A percentile compares a stretch with the other conserved stretches of the same genome.
Conservation (phyloP, 805 yeast species). For the Pichia pseudocactophila region DNA sequence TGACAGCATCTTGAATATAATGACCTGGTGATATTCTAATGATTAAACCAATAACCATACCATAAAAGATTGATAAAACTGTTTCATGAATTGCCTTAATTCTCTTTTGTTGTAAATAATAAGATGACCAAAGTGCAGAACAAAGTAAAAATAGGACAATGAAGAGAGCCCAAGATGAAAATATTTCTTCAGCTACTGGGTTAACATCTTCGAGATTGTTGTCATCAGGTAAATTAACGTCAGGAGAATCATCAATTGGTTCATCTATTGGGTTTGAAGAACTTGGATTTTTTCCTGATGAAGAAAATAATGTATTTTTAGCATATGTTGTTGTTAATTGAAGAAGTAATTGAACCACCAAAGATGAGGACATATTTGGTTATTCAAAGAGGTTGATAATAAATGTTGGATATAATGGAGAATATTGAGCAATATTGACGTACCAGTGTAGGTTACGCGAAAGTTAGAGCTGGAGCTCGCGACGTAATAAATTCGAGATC, state of each 20-base stretch:
- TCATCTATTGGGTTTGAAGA: conserved; percentile 27
- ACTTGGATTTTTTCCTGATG: background rate
- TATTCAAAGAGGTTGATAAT: no score
- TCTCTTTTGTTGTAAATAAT: conserved; percentile 81
- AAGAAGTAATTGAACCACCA: background rate
- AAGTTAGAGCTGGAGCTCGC: no score
- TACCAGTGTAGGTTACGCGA: no score
- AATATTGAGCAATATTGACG: no score
- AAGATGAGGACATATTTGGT: background rate
- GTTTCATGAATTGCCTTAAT: conserved; percentile 98
- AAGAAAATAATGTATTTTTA: background rate
- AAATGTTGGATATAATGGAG: no score
- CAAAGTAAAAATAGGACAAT: conserved; percentile 73
- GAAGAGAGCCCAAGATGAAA: conserved; percentile 94
- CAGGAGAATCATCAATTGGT: conserved; percentile 31
- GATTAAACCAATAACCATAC: conserved; percentile 89
- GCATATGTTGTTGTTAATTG: background rate
- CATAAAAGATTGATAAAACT: conserved; percentile 89
- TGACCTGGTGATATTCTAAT: conserved; percentile 93
- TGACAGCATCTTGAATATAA: conserved; percentile 92
- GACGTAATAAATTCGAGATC: no score
- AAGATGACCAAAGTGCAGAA: conserved; percentile 90
- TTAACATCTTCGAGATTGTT: conserved; percentile 49
- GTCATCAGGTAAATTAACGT: conserved; percentile 40
- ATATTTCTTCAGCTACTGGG: conserved; percentile 90